These are phyloP conservation scores for Coniochaeta sp. DNA, from an alignment of 2,329 filamentous ascomycete species.

Conservation along the genomic window DNA sequence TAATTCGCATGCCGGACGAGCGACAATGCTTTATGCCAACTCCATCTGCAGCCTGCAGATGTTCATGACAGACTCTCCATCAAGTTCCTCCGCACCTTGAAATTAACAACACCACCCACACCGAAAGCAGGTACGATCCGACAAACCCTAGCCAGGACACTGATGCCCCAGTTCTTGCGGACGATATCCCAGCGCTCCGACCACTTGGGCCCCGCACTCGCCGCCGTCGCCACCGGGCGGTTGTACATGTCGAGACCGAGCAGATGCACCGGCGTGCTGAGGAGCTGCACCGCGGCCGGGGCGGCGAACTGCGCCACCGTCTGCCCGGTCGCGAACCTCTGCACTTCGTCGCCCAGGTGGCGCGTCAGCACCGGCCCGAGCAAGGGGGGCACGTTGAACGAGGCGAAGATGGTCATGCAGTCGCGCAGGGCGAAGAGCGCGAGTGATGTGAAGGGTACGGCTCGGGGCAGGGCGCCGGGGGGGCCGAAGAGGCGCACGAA, in stretches of 20 bases:
- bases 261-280: constrained; percentile 78
- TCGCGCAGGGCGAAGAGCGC: constrained; percentile 75
- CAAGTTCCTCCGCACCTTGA: constrained; percentile 56
- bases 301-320: constrained; percentile 72
- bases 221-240: constrained; percentile 37
- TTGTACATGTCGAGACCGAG: constrained; percentile 85
- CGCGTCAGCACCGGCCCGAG: constrained; percentile 62
- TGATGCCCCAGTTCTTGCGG: constrained; percentile 68
- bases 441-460: constrained; percentile 65
- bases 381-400: constrained; percentile 80
- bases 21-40: background rate
- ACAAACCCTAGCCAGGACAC: constrained; percentile 67
- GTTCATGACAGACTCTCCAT: constrained; percentile 51
- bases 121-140: constrained; percentile 87
- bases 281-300: constrained; percentile 69
- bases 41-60: background rate
- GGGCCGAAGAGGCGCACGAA: constrained; percentile 80
- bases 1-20: background rate
- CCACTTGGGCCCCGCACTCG: constrained; percentile 24
- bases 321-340: constrained; percentile 41
- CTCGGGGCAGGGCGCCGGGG: constrained; percentile 35
- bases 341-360: constrained; percentile 43
- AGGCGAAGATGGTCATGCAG: constrained; percentile 83
- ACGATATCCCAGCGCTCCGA: constrained; percentile 59
- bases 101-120: constrained; percentile 79